These are phyloP conservation scores for Chaetoscypha palmicola DNA, from an alignment of 2,329 filamentous ascomycete genomes.

Conservation along the genomic window DNA sequence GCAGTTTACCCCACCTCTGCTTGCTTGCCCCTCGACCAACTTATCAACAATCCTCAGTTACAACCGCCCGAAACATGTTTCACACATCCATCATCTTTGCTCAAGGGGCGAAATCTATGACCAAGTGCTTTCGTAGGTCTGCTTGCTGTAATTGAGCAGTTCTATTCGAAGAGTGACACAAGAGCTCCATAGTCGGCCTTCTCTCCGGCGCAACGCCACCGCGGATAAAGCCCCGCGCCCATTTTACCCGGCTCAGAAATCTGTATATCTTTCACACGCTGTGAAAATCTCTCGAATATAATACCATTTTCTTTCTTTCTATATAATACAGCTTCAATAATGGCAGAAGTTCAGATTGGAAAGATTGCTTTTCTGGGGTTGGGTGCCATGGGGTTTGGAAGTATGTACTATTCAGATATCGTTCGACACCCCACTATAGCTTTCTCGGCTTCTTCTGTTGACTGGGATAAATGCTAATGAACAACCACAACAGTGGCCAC, in stretches of 20 bases:
- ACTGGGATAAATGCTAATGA: not conserved
- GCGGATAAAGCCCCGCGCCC: not conserved
- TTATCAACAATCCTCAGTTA: not conserved
- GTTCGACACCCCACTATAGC: not conserved
- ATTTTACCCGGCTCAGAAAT: not conserved
- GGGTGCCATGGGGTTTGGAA: slow-evolving; percentile 8
- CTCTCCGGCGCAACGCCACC: not conserved
- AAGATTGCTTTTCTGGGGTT: slow-evolving; percentile 7
- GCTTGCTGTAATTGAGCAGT: too few species aligned
- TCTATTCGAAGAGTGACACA: too few species aligned
- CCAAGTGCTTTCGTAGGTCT: too few species aligned
- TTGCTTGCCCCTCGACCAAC: not conserved
- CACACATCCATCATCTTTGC: too few species aligned
- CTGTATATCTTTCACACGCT: too few species aligned
- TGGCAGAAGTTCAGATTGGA: slow-evolving; percentile 1
- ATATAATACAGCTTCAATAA: too few species aligned
- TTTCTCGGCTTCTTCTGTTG: not conserved
- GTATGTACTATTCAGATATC: not conserved
- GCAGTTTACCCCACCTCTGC: not conserved
- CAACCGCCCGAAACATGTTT: not conserved
- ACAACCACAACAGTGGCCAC: slow-evolving; percentile 48
- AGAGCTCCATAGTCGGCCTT: not conserved
- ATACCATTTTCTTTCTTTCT: too few species aligned
- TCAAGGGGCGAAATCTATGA: too few species aligned
- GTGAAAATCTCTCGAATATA: too few species aligned